phyloP scores from a whole-genome alignment of 2,329 filamentous ascomycete genomes.

The Sclerotinia trifoliorum region DNA sequence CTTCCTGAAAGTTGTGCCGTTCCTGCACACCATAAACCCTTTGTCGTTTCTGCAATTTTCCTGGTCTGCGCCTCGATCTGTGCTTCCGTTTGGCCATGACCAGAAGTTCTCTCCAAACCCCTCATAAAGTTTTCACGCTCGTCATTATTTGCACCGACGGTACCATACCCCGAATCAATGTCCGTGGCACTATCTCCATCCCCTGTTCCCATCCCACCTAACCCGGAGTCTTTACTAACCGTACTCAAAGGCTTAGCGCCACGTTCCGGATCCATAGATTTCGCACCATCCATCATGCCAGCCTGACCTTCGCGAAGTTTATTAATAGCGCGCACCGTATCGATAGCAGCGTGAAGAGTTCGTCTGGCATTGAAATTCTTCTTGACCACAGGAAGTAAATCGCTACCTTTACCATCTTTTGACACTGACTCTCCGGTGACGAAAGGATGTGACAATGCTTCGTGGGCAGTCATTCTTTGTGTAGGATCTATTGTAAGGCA shows the following conservation, averaged over 20 bases:
- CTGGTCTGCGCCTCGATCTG: conserved; percentile 46
- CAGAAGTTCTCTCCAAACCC: conserved; percentile 35
- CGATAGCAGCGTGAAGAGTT: conserved; percentile 68
- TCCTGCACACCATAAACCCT: conserved; percentile 49
- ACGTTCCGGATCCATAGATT: conserved; percentile 50
- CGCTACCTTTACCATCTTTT: conserved; percentile 54
- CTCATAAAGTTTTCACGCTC: conserved; percentile 31
- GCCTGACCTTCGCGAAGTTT: conserved; percentile 63
- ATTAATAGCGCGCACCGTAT: conserved; percentile 69
- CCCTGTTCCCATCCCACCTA: conserved; percentile 33
- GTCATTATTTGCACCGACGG: conserved; percentile 2
- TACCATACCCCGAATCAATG: conserved; percentile 35
- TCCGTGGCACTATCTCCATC: conserved; percentile 32
- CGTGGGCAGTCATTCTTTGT: conserved; percentile 87
- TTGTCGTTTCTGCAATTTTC: conserved; percentile 59
- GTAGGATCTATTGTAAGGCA: conserved; percentile 89
- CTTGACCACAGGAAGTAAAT: conserved; percentile 67
- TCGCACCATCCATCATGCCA: conserved; percentile 60
- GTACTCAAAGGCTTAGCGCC: conserved; percentile 41
- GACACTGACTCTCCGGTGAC: conserved; percentile 52
- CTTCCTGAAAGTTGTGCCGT: conserved; percentile 33
- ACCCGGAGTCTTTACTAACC: conserved; percentile 48
- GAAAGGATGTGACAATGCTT: conserved; percentile 66
- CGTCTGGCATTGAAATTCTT: conserved; percentile 72
- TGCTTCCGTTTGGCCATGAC: conserved; percentile 40